phyloP scores from a whole-genome alignment of 345 rosid species.

The Pugionium cornutum region DNA sequence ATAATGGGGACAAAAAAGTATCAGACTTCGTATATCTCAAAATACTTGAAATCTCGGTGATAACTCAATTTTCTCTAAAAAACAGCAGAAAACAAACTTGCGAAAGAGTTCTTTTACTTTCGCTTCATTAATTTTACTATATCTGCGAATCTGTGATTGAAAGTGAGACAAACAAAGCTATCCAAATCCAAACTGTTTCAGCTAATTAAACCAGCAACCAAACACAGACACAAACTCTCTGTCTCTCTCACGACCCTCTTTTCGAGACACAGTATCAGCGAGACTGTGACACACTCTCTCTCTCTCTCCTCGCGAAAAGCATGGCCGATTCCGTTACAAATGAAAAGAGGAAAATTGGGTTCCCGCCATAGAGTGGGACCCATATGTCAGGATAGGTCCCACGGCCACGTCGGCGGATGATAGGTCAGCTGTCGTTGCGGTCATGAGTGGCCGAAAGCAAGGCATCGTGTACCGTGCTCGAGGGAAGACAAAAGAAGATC shows the following conservation, averaged over 20 bases:
- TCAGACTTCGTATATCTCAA: slow-evolving; percentile 23
- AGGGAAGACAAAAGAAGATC: slow-evolving; percentile 20
- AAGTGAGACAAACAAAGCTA: slow-evolving; percentile 31
- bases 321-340: slow-evolving; percentile 38
- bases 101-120: neutral
- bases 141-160: slow-evolving; percentile 19
- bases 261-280: slow-evolving; percentile 38
- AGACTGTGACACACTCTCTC: slow-evolving; percentile 31
- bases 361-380: slow-evolving; percentile 45
- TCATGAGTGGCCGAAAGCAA: slow-evolving; percentile 58
- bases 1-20: slow-evolving; percentile 20
- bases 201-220: slow-evolving; percentile 27
- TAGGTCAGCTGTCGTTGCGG: slow-evolving; percentile 38
- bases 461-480: slow-evolving; percentile 45
- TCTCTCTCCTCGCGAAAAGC: slow-evolving; percentile 31
- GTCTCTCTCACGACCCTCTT: slow-evolving; percentile 30
- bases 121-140: slow-evolving; percentile 12
- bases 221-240: slow-evolving; percentile 5
- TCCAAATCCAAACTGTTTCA: slow-evolving; percentile 18
- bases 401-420: slow-evolving; percentile 39
- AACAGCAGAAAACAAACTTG: slow-evolving; percentile 11
- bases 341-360: slow-evolving; percentile 24
- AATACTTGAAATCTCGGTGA: neutral
- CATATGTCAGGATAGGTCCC: slow-evolving; percentile 40
- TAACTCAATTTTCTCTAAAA: no score